Conservation (phyloP, 2,329 filamentous ascomycete species). For the Stagonosporopsis cucurbitacearum region DNA sequence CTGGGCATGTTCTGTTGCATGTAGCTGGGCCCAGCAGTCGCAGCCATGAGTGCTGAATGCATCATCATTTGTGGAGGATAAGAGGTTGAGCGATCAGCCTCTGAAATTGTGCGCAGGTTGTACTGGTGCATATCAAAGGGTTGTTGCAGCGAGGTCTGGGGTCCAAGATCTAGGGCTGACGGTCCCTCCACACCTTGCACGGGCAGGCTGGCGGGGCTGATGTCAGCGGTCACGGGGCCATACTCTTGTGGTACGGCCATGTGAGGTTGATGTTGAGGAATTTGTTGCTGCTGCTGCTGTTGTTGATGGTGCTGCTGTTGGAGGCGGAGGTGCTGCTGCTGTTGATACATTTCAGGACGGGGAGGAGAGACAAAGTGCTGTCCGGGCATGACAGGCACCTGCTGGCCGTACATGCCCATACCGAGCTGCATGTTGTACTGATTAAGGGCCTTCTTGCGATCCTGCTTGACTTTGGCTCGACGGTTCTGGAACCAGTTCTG, state of each 20-base stretch:
- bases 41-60: conserved; percentile 45
- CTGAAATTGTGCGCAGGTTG: conserved; percentile 43
- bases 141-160: conserved; percentile 42
- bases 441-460: conserved; percentile 56
- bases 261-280: conserved; percentile 32
- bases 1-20: conserved; percentile 40
- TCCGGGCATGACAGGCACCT: conserved; percentile 32
- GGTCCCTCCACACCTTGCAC: conserved; percentile 41
- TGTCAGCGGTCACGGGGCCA: conserved; percentile 40
- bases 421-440: conserved; percentile 47
- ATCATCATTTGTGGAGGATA: conserved; percentile 45
- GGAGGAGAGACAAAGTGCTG: conserved; percentile 22
- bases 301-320: neutral
- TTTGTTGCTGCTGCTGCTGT: neutral
- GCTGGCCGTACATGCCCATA: conserved; percentile 27
- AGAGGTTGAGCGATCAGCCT: conserved; percentile 34
- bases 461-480: conserved; percentile 60
- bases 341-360: conserved; percentile 17
- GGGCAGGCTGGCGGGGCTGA: conserved; percentile 45
- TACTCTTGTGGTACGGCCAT: conserved; percentile 39
- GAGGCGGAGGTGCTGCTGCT: neutral
- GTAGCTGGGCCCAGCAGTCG: conserved; percentile 42
- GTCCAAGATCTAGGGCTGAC: conserved; percentile 40
- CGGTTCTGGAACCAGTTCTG: conserved; percentile 64
- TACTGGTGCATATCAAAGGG: conserved; percentile 44